Percentiles rank a stretch among this genome's conserved stretches.
Conservation (phyloP, 345 rosid species). For the Hevea brasiliensis region DNA sequence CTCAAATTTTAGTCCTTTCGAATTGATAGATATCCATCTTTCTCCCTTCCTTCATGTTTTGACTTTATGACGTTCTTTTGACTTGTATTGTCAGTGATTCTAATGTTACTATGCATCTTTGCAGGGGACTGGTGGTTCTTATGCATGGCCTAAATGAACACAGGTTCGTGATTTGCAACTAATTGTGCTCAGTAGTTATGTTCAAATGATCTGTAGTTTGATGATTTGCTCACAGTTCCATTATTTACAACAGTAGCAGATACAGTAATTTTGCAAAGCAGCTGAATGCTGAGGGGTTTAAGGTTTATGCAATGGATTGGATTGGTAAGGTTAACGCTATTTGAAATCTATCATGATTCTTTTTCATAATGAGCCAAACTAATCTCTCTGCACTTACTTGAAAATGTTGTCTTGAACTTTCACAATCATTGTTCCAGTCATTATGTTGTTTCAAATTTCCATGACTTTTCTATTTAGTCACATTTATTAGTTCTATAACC, state of each 20-base stretch:
- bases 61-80: not conserved
- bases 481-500: not conserved
- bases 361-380: not conserved
- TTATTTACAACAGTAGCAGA: slow-evolving; percentile 25
- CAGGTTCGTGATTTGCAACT: slow-evolving; percentile 22
- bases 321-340: slow-evolving; percentile 28
- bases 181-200: not conserved
- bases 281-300: slow-evolving; percentile 28
- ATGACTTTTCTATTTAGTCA: not conserved
- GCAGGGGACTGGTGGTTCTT: slow-evolving; percentile 33
- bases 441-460: not conserved
- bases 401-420: not conserved
- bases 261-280: slow-evolving; percentile 30
- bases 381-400: not conserved
- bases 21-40: not conserved
- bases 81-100: not conserved
- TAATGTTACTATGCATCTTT: slow-evolving; percentile 2
- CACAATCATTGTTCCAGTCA: not conserved
- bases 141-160: slow-evolving; percentile 40
- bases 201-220: not conserved
- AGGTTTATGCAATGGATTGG: slow-evolving; percentile 40
- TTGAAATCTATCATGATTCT: not conserved
- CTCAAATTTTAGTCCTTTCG: not conserved
- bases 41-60: not conserved
- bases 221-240: slow-evolving; percentile 12